These are phyloP conservation scores for Wallemia mellicola DNA, from an alignment of 1,284 basidiomycete species.

Conservation along the genomic window DNA sequence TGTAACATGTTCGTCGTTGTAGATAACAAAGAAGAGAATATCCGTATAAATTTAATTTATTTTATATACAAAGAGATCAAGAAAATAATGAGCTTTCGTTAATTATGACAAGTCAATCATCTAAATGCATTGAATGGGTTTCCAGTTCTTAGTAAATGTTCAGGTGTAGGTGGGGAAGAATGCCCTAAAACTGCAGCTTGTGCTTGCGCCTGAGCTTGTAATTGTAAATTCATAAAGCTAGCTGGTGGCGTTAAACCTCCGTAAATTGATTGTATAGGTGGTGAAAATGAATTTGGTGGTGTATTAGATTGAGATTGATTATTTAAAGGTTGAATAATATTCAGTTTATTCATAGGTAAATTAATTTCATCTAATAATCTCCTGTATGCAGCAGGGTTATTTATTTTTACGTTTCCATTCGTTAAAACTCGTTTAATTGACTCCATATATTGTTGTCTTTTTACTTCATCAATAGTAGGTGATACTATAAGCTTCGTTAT, in stretches of 20 bases:
- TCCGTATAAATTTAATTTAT: background rate
- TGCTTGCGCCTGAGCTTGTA: background rate
- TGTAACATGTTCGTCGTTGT: background rate
- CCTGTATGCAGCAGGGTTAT: background rate
- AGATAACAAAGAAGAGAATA: background rate
- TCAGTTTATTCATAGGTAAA: background rate
- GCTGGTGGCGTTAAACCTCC: background rate
- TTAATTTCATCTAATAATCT: constrained; percentile 1
- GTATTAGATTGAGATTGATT: background rate
- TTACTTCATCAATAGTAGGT: background rate
- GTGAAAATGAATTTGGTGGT: background rate
- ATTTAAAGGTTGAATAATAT: background rate
- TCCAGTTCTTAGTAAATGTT: background rate
- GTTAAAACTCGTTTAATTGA: background rate
- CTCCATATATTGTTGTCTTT: background rate
- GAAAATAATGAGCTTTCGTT: background rate
- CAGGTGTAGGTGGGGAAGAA: background rate
- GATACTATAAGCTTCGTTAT: background rate
- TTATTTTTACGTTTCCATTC: background rate
- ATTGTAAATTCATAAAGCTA: background rate
- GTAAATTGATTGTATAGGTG: background rate
- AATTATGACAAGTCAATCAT: background rate
- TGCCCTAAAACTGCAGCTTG: background rate
- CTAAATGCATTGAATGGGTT: constrained; percentile 1
- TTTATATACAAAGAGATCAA: background rate